These are phyloP conservation scores for Candida sonorensis DNA, from an alignment of 805 yeast genomes.

Conservation along the genomic window DNA sequence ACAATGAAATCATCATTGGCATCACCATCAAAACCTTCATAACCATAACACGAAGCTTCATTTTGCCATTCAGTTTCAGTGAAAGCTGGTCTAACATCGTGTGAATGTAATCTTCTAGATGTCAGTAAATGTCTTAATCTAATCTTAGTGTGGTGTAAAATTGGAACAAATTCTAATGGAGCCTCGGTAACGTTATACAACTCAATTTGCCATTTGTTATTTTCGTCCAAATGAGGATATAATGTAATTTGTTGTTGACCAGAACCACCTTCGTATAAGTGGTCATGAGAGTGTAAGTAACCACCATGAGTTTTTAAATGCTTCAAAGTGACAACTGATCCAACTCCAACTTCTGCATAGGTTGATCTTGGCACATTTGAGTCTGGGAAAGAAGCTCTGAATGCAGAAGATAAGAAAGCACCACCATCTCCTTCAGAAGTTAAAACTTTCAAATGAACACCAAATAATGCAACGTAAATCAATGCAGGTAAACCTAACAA, in stretches of 20 bases:
- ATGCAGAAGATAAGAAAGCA: slow-evolving; percentile 66
- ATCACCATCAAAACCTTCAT: slow-evolving; percentile 71
- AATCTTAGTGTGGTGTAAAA: slow-evolving; percentile 63
- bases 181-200: slow-evolving; percentile 54
- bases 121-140: slow-evolving; percentile 56
- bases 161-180: slow-evolving; percentile 52
- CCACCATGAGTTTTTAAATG: slow-evolving; percentile 73
- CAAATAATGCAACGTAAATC: slow-evolving; percentile 53
- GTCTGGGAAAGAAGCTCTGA: slow-evolving; percentile 56
- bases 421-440: slow-evolving; percentile 62
- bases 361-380: slow-evolving; percentile 54
- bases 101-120: slow-evolving; percentile 69
- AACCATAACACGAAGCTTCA: slow-evolving; percentile 75
- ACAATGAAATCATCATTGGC: slow-evolving; percentile 78
- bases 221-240: slow-evolving; percentile 70
- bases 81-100: slow-evolving; percentile 76
- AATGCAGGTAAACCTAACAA: slow-evolving; percentile 53
- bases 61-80: slow-evolving; percentile 77
- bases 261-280: slow-evolving; percentile 69
- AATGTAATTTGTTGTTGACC: slow-evolving; percentile 78
- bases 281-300: slow-evolving; percentile 75
- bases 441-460: slow-evolving; percentile 55
- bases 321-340: slow-evolving; percentile 59
- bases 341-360: slow-evolving; percentile 63
- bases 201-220: slow-evolving; percentile 69